Conservation (phyloP, 2,329 filamentous ascomycete species). For the Cercospora canescens region DNA sequence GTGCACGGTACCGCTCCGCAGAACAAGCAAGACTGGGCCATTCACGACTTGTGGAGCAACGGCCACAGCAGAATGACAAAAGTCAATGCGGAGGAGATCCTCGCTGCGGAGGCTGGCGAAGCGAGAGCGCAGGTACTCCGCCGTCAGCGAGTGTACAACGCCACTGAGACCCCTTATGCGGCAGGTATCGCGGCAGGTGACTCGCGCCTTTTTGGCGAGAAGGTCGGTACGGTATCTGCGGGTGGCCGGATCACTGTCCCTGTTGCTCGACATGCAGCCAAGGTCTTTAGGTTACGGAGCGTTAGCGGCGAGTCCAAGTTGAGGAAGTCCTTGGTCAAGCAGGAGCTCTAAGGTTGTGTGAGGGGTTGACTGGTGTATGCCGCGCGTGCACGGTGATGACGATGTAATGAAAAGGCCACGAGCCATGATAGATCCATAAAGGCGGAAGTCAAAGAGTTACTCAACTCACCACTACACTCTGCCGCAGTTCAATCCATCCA, state of each 20-base stretch:
- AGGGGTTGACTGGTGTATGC: neutral
- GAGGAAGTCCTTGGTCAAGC: neutral
- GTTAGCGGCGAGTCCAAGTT: neutral
- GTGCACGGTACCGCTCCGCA: neutral
- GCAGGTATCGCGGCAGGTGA: neutral
- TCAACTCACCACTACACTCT: neutral
- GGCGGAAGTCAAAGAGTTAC: neutral
- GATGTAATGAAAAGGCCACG: neutral
- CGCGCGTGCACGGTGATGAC: neutral
- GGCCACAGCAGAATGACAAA: conserved; percentile 1
- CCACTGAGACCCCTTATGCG: neutral
- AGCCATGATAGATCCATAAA: neutral
- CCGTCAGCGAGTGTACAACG: neutral
- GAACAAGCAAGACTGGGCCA: neutral
- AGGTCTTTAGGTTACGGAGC: neutral
- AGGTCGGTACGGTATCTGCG: neutral
- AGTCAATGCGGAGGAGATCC: neutral
- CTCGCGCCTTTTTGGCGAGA: neutral
- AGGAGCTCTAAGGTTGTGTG: neutral
- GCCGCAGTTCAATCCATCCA: neutral
- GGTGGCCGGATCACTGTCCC: neutral
- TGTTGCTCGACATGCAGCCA: neutral
- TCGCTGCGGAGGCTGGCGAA: neutral
- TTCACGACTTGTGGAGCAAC: conserved; percentile 1
- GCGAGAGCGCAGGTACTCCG: neutral